Percentiles rank a stretch among this genome's conserved stretches.
Conservation (phyloP, 2,329 filamentous ascomycete species). For the Tolypocladium amazonense region DNA sequence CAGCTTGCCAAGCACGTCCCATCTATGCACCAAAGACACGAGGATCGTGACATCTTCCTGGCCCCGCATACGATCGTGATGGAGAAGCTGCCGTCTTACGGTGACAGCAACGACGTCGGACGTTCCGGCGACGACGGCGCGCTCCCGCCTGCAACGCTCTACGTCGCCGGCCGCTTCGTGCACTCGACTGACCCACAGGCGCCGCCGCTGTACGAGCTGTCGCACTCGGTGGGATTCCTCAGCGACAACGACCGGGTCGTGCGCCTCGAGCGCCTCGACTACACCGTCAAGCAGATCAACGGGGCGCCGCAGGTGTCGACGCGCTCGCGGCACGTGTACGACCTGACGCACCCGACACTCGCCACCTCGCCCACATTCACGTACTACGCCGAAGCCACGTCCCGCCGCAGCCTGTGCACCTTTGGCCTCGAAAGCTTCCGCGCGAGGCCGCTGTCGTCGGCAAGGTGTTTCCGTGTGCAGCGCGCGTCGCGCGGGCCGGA, state of each 20-base stretch:
- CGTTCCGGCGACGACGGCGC: conserved; percentile 5
- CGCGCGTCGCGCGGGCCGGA: conserved; percentile 15
- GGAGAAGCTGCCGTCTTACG: conserved; percentile 13
- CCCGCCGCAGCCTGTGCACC: conserved; percentile 15
- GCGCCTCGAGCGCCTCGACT: conserved; percentile 19
- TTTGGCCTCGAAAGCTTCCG: conserved; percentile 18
- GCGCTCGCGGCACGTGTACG: conserved; percentile 21
- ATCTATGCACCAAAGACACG: not conserved
- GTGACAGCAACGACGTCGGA: conserved; percentile 3
- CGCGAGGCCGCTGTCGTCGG: conserved; percentile 7
- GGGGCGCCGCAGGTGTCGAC: conserved; percentile 14
- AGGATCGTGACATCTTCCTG: not conserved
- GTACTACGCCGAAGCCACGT: conserved; percentile 21
- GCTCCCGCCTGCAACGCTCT: conserved; percentile 20
- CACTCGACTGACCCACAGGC: conserved; percentile 16
- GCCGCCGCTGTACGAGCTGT: conserved; percentile 24
- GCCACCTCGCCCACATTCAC: conserved; percentile 17
- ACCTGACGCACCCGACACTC: conserved; percentile 20
- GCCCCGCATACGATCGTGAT: not conserved
- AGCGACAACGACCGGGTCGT: conserved; percentile 19
- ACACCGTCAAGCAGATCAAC: conserved; percentile 10
- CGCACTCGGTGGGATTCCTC: conserved; percentile 21
- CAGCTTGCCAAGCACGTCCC: not conserved
- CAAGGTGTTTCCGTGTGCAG: conserved; percentile 17
- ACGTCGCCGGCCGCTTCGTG: conserved; percentile 22